Percentiles rank a stretch among this genome's conserved stretches.
Conservation (phyloP, 75 land plant genomes). For the Pinus taeda region DNA sequence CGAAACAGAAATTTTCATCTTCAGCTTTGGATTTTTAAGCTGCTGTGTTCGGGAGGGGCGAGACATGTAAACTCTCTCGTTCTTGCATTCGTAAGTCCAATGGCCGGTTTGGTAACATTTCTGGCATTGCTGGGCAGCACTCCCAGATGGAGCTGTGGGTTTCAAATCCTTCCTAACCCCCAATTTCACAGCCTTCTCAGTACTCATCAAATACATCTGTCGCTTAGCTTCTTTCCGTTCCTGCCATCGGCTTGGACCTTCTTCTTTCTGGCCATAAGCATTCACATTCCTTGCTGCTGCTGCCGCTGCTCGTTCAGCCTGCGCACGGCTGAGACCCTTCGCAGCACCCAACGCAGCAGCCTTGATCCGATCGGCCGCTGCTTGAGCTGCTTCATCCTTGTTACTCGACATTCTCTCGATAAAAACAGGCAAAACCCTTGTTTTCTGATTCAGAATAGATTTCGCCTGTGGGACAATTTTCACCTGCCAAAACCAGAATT, state of each 20-base stretch:
- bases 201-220: conserved; percentile 95
- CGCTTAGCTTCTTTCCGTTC: conserved; percentile 92
- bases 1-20: conserved; percentile 39
- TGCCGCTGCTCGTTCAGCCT: conserved; percentile 82
- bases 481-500: too few species aligned
- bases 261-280: conserved; percentile 95
- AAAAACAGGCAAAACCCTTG: too few species aligned
- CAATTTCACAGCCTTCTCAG: conserved; percentile 79
- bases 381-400: conserved; percentile 46
- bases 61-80: conserved; percentile 80
- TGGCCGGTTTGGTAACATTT: conserved; percentile 85
- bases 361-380: conserved; percentile 79
- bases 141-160: conserved; percentile 25
- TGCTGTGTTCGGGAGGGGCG: conserved; percentile 82
- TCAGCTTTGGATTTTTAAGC: conserved; percentile 71
- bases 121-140: conserved; percentile 67
- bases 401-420: too few species aligned
- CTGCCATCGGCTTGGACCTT: conserved; percentile 96
- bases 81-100: conserved; percentile 94
- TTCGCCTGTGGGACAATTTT: too few species aligned
- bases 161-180: conserved; percentile 72
- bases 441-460: too few species aligned
- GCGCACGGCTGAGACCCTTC: conserved; percentile 82
- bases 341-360: conserved; percentile 75
- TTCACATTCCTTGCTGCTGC: conserved; percentile 86